Base-by-base conservation (phyloP, 148 eudicot genomes). In the Arbutus unedo region DNA sequence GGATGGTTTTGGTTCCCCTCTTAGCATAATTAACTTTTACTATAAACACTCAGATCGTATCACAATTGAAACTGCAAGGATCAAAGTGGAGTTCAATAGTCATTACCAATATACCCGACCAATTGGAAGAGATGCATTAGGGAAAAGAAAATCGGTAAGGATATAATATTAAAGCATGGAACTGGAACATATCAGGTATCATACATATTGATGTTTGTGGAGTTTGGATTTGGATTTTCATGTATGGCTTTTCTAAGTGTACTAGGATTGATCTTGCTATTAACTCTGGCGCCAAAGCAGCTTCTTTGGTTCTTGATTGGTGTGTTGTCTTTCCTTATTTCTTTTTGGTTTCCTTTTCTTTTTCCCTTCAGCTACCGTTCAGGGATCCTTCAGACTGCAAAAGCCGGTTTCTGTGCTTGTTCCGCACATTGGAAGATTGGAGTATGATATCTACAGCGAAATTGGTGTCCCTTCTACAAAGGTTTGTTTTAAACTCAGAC, bases 391-490 rank as follows among this genome's bases (percentile, higher is more conserved):
- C 83, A 81, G 76, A 87, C 78, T 91, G 77, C 85, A 85, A 70
- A 90, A 83, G 86, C 91, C 92, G 7, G 91, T 91, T 74, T 59
- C 86, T 14, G 78, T 80, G 60, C 90, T 91, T 75, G 80, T 90
- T 79, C 87, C 89, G 5, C 81, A 83, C 78, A 79, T 91, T 83
- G 68, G 83, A 56, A 86, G 88, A 70, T 83, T 91, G 75, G 92
- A 85, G 83, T 89, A 91, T 84, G 92, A 91, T 83, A 83, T 91
- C 59, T 49, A 71, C 71, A 85, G 15, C 5, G 94, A 91, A 82
- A 86, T 91, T 67, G 91, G 89, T 57, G 85, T 91, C 84, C 92
- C 89, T 47, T 54, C 59, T 44, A 83, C 89, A 49, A 88, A 91
- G 91, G 94, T 91, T 79, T 70, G 82, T 76, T 70, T 60, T 68